phyloP scores from a whole-genome alignment of 345 rosid genomes.

The Lumnitzera racemosa region DNA sequence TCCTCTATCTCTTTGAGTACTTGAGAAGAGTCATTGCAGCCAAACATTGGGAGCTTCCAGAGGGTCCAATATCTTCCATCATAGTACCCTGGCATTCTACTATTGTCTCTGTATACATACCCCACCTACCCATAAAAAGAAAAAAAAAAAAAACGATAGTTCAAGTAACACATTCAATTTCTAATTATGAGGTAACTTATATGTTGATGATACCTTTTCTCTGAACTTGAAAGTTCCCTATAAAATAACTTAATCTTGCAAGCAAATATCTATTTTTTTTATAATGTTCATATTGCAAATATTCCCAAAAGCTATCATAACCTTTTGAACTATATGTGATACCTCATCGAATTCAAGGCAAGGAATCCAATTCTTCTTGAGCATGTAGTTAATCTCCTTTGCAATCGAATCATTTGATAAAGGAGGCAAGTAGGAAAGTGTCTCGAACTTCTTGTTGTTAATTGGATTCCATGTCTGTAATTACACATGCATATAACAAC shows the following conservation, averaged over 20 bases:
- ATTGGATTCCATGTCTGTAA: slow-evolving; percentile 63
- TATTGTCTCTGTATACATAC: slow-evolving; percentile 31
- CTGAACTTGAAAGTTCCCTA: no score
- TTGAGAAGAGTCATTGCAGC: slow-evolving; percentile 32
- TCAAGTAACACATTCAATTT: no score
- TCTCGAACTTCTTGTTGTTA: slow-evolving; percentile 47
- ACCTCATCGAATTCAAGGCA: slow-evolving; percentile 75
- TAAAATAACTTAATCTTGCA: no score
- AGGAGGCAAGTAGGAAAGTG: slow-evolving; percentile 48
- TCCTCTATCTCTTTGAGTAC: slow-evolving; percentile 37
- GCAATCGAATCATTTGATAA: slow-evolving; percentile 17
- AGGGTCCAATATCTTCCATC: slow-evolving; percentile 52
- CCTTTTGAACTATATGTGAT: neutral
- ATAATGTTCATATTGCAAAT: no score
- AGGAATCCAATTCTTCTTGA: slow-evolving; percentile 58
- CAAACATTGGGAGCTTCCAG: slow-evolving; percentile 55
- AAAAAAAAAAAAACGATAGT: no score
- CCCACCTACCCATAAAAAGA: slow-evolving; percentile 10
- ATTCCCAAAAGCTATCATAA: no score
- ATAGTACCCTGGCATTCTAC: slow-evolving; percentile 29
- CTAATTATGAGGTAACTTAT: no score
- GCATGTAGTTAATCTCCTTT: slow-evolving; percentile 55
- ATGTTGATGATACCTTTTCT: no score
- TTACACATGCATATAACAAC: no score
- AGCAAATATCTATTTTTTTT: no score